Evolutionary conservation across 352 stramenopile species (phyloP).

Genomic region (Globisporangium lucens): DNA sequence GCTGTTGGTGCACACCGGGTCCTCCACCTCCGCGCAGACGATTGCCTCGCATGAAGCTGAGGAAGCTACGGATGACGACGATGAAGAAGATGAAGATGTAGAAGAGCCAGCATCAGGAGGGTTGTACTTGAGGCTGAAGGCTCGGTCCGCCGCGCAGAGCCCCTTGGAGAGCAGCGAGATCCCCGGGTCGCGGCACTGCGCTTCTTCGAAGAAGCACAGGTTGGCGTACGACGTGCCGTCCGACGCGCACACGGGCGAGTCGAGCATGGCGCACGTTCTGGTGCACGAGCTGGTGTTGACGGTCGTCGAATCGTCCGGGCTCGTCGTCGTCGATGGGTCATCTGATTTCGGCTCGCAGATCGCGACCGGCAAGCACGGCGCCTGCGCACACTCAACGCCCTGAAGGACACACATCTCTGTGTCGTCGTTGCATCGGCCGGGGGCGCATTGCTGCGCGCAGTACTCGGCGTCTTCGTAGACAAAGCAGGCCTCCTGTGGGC

Average conservation of each 20-base stretch:
- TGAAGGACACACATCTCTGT: conserved; percentile 38
- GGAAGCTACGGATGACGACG: neutral
- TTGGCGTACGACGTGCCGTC: conserved; percentile 48
- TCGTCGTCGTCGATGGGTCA: neutral
- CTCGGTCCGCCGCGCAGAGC: conserved; percentile 29
- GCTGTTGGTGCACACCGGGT: conserved; percentile 46
- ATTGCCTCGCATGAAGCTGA: conserved; percentile 22
- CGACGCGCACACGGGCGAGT: conserved; percentile 44
- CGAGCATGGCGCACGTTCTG: conserved; percentile 31
- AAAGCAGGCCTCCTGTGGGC: conserved; percentile 40
- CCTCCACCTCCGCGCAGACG: conserved; percentile 34
- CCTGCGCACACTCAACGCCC: conserved; percentile 28
- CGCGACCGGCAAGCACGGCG: conserved; percentile 43
- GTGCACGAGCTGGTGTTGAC: conserved; percentile 18
- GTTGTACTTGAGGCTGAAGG: conserved; percentile 34
- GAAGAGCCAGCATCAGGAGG: neutral
- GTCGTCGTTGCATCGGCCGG: conserved; percentile 36
- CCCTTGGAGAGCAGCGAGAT: conserved; percentile 21
- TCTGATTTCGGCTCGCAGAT: conserved; percentile 34
- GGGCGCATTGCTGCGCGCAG: conserved; percentile 39
- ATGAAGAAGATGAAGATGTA: neutral
- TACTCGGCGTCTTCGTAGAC: conserved; percentile 40
- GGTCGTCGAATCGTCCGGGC: neutral
- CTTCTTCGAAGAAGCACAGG: conserved; percentile 48
- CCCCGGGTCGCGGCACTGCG: conserved; percentile 26